phyloP scores from a whole-genome alignment of 805 yeast genomes.

The Wickerhamomyces alni region DNA sequence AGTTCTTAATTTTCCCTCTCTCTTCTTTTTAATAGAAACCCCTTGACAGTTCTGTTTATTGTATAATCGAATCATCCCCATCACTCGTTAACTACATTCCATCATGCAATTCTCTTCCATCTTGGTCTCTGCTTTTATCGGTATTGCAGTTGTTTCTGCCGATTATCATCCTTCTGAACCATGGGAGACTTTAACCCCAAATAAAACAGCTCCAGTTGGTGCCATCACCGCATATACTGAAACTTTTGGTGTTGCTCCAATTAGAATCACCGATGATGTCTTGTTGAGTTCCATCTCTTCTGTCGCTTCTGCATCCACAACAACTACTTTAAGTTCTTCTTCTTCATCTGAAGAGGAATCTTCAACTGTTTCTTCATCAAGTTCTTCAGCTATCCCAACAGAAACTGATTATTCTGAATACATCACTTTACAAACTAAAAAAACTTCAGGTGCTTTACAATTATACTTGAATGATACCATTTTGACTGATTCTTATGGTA shows the following conservation, averaged over 20 bases:
- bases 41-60: too few species aligned
- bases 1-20: too few species aligned
- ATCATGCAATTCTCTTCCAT: background rate
- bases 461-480: conserved; percentile 27
- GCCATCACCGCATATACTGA: conserved; percentile 36
- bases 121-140: too few species aligned
- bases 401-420: conserved; percentile 24
- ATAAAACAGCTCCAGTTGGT: conserved; percentile 37
- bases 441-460: background rate
- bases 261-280: conserved; percentile 25
- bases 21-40: too few species aligned
- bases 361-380: conserved; percentile 14
- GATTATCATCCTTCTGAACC: conserved; percentile 60
- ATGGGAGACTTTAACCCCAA: conserved; percentile 65
- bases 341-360: conserved; percentile 28
- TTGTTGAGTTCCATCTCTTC: conserved; percentile 1
- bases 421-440: conserved; percentile 34
- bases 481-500: conserved; percentile 49
- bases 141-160: conserved; percentile 42
- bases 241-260: conserved; percentile 38
- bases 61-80: too few species aligned
- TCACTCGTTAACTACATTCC: background rate
- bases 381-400: conserved; percentile 21
- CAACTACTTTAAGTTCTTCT: conserved; percentile 21
- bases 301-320: conserved; percentile 7